Conservation (phyloP, 305 asterid genomes). For the Fraxinus dipetala region DNA sequence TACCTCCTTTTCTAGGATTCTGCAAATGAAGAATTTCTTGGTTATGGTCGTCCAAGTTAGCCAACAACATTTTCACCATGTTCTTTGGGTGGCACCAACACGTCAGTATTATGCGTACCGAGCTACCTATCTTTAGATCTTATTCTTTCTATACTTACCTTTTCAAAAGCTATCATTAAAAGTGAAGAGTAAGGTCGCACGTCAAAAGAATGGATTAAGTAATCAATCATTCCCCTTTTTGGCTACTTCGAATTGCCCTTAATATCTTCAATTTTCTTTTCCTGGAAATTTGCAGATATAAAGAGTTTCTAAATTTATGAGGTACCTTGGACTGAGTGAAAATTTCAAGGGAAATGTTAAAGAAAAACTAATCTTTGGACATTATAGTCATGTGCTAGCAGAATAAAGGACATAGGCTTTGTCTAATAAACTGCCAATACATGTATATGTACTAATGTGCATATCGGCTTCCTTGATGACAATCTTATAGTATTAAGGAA, state of each 20-base stretch:
- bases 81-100: slow-evolving; percentile 6
- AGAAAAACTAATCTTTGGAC: not conserved
- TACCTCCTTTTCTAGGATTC: slow-evolving; percentile 25
- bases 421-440: not conserved
- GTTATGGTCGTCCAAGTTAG: slow-evolving; percentile 15
- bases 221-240: not conserved
- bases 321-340: not conserved
- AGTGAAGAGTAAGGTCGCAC: not conserved
- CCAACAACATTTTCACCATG: not conserved
- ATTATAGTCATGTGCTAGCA: not conserved
- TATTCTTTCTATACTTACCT: not conserved
- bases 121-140: not conserved
- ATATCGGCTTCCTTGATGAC: not conserved
- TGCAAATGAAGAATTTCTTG: slow-evolving; percentile 19
- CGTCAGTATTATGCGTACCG: not conserved
- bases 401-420: not conserved
- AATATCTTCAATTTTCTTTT: not conserved
- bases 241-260: not conserved
- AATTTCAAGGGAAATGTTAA: not conserved
- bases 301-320: not conserved
- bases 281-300: not conserved
- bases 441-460: not conserved
- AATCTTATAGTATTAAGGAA: not conserved
- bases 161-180: not conserved
- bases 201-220: not conserved